Evolutionary conservation across 2,329 filamentous ascomycete genomes (phyloP), one percentile per base, ranked within the genome.

Genomic region (Phoma sp.): DNA sequence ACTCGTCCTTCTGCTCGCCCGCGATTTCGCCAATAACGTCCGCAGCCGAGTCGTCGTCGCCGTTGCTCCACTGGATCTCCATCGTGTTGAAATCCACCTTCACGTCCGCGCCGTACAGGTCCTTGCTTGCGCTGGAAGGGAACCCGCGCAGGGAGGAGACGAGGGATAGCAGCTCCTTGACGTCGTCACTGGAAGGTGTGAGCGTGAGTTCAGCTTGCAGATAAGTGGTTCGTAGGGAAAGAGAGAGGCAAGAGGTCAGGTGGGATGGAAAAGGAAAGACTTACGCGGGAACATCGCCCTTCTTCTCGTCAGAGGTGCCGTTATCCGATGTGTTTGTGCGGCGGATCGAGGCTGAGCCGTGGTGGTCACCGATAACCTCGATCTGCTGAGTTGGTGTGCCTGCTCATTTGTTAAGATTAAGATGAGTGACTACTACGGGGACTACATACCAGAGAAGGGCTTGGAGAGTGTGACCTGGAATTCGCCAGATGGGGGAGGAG

Each of bases 401-500:
- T 67, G 31, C 1, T 15, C 4, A 9, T 39, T n/a, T 62, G 33
- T 31, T 62, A 70, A 62, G 9, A 57, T 63, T 17, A 66, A 57
- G 12, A 25, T 10, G 12, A 12, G 4, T 3, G 7, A 40, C 4
- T 4, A 3, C 2, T 9, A 6, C 19, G 24, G 2, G 22, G 27
- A 22, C 24, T 55, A 13, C 12, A 10, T 63, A 64, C 75, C 76
- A 8, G 56, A 58, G 44, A 65, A 67, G 1, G 63, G 63, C 58
- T 64, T 62, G 33, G 57, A 61, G 1, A 69, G 53, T 6, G 62
- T 57, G 21, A 88, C 88, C 61, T 98, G 95, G 92, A 84, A 86
- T 57, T 87, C 94, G 54, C 88, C 90, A 57, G 88, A 91, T 69
- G 94, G 94, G 47, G 93, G 94, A 43, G 94, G 94, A 53, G 94